Percentiles rank a stretch among this genome's conserved stretches.
Conservation (phyloP, 305 asterid species). For the Fraxinus sp. region DNA sequence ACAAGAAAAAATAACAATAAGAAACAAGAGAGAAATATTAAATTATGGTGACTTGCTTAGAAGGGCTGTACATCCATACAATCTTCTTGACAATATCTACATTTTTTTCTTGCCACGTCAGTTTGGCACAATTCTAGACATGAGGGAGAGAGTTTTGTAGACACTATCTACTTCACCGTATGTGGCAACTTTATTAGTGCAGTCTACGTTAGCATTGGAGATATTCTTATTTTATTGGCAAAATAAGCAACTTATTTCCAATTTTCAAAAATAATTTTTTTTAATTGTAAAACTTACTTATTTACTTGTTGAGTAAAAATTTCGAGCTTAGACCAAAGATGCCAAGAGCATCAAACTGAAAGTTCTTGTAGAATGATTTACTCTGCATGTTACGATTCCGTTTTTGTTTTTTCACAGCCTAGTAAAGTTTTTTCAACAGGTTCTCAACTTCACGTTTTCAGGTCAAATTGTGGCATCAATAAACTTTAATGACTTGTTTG, state of each 20-base stretch:
- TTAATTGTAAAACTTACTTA: not conserved
- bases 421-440: not conserved
- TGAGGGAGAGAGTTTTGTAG: not conserved
- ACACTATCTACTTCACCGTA: not conserved
- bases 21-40: not conserved
- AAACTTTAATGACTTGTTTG: not conserved
- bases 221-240: not conserved
- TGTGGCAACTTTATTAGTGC: not conserved
- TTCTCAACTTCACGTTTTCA: not conserved
- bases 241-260: not conserved
- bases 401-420: not conserved
- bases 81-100: not conserved
- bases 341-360: not conserved
- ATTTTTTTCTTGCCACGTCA: not conserved
- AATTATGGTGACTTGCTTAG: not conserved
- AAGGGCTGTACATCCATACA: not conserved
- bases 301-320: not conserved
- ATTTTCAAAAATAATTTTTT: not conserved
- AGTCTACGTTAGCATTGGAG: not conserved
- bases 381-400: not conserved
- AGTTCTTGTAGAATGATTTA: not conserved
- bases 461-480: not conserved
- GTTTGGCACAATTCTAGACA: not conserved
- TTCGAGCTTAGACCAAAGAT: not conserved
- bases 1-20: not conserved